Evolutionary conservation across 176 grass and related monocot species (phyloP).

Genomic region (Triticum monococcum): DNA sequence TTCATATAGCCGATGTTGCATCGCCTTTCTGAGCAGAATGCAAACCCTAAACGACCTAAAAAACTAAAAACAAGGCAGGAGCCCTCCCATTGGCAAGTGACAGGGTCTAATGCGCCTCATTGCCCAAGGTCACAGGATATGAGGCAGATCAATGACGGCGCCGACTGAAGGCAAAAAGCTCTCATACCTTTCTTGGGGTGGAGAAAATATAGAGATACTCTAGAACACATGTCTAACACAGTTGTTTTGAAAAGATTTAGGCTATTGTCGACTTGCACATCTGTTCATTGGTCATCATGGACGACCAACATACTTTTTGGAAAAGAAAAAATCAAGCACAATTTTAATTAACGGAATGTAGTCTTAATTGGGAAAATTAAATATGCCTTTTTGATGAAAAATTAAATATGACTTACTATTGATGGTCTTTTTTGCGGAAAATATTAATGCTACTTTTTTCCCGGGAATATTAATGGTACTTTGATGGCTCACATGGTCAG

Average conservation of each 20-base stretch:
- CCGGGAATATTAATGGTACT: constrained; percentile 1
- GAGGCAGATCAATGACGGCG: too few species aligned
- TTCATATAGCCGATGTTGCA: too few species aligned
- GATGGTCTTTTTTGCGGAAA: background rate
- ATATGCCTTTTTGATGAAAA: background rate
- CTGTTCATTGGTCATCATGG: background rate
- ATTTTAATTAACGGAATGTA: background rate
- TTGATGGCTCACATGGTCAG: constrained; percentile 29
- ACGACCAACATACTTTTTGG: too few species aligned
- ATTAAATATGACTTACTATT: background rate
- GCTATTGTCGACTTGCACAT: background rate
- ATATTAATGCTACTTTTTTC: constrained; percentile 11
- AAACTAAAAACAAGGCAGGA: too few species aligned
- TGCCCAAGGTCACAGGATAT: too few species aligned
- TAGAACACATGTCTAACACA: background rate
- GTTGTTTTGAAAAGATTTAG: background rate
- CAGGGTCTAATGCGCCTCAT: too few species aligned
- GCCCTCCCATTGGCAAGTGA: too few species aligned
- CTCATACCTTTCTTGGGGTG: too few species aligned
- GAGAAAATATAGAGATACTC: too few species aligned
- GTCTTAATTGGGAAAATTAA: background rate
- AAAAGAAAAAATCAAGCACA: background rate
- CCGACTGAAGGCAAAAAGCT: too few species aligned
- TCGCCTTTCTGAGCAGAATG: too few species aligned
- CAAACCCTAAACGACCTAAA: too few species aligned